These are phyloP conservation scores for Ophiosphaerella narmari DNA, from an alignment of 2,329 filamentous ascomycete genomes.

Conservation along the genomic window DNA sequence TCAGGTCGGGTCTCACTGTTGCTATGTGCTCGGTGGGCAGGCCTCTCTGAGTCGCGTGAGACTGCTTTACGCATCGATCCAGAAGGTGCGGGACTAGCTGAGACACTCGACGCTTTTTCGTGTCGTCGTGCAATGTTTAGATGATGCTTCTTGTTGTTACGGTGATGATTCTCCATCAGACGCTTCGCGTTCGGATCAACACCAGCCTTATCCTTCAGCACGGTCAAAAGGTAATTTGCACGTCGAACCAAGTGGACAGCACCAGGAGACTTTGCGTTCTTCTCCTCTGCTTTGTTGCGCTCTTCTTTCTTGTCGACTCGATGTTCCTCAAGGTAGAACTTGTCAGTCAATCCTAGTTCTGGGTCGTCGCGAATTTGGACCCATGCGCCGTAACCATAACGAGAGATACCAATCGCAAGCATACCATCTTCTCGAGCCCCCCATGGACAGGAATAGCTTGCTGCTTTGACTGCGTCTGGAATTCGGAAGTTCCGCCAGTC, in stretches of 20 bases:
- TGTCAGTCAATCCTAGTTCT: conserved; percentile 83
- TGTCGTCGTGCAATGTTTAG: conserved; percentile 61
- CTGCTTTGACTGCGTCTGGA: conserved; percentile 87
- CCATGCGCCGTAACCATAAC: conserved; percentile 96
- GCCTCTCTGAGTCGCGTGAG: conserved; percentile 44
- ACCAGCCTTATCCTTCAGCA: conserved; percentile 81
- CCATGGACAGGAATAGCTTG: conserved; percentile 91
- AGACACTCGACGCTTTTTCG: conserved; percentile 63
- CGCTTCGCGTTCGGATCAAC: conserved; percentile 76
- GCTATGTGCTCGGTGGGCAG: conserved; percentile 43
- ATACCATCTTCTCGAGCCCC: conserved; percentile 93
- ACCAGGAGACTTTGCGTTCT: conserved; percentile 85
- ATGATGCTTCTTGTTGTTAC: conserved; percentile 82
- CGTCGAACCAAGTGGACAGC: conserved; percentile 95
- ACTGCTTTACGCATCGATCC: conserved; percentile 41
- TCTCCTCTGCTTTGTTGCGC: conserved; percentile 73
- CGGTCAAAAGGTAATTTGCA: conserved; percentile 93
- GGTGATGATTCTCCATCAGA: conserved; percentile 88
- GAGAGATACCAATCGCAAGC: conserved; percentile 90
- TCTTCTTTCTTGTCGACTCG: conserved; percentile 98
- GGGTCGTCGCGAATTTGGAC: conserved; percentile 88
- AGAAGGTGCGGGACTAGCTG: conserved; percentile 71
- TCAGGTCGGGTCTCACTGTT: conserved; percentile 43
- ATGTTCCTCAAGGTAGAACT: conserved; percentile 96
- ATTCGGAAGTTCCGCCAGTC: conserved; percentile 84